Evolutionary conservation across 257 asterid genomes (phyloP), one percentile per base, ranked within the genome.

Genomic region (Forsythia suspensa): DNA sequence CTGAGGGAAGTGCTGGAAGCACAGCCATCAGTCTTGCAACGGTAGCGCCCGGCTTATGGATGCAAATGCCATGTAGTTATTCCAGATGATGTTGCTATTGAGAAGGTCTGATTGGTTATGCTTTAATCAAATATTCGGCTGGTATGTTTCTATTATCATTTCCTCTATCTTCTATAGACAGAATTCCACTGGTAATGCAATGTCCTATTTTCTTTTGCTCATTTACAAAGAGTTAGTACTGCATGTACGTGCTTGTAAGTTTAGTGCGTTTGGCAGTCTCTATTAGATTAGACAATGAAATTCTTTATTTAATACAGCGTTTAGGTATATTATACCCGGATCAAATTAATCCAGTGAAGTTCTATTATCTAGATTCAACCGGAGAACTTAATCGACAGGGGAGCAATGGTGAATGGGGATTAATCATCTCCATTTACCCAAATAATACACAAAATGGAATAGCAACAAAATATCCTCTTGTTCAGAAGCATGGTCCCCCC

Each of bases 1-100:
- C 97, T 10, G 98, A 95, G 89, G 99, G 99, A 70, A 95, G 98
- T 85, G 98, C 99, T 44, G 99, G 99, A 82, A 95, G 99, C 90
- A 91, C 97, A 0, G 99, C 98, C 78, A 93, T 95, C 84, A 93
- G 99, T 79, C 97, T 95, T 71, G 98, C 99, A 73, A 95, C 97
- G 24, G 96, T 93, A 68, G 97, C 97, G 75, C 98, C n/a, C 99
- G 43, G 99, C 97, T 41, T 91, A 86, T 84, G 98, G 98, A 80
- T 95, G 99, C 82, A 90, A 86, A 86, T 95, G 99, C 85, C 99
- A 91, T 85, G 99, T 93, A 13, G 97, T 93, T 81, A 92, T 95
- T 68, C 99, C 99, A 2, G 99, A 95, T 78, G 99, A 93, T 82
- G 99, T 91, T 83, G 99, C 99, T 55, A 86, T 95, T 34, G 99